These are phyloP conservation scores for Salisapilia sapeloensis DNA, from an alignment of 352 stramenopile species.

Conservation along the genomic window DNA sequence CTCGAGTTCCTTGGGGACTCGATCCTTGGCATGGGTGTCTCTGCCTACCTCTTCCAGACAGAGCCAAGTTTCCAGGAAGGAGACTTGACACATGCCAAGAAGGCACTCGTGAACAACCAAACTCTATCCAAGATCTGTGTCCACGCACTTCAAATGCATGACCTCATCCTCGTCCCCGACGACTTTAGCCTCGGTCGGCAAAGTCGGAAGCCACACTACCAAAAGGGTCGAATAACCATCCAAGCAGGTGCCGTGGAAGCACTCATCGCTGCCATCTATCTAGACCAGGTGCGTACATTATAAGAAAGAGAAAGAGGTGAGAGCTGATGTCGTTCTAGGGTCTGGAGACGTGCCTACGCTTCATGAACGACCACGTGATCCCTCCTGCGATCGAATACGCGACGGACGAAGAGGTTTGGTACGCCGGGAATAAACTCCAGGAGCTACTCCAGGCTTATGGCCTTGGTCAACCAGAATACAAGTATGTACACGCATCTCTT, in stretches of 20 bases:
- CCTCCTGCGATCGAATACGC: constrained; percentile 32
- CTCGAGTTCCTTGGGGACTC: constrained; percentile 74
- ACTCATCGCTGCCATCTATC: constrained; percentile 61
- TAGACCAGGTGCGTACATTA: constrained; percentile 70
- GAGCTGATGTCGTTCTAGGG: too few species aligned
- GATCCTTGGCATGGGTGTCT: constrained; percentile 36
- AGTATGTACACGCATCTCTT: constrained; percentile 11
- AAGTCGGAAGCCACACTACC: constrained; percentile 8
- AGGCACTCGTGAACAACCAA: constrained; percentile 58
- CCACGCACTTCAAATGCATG: constrained; percentile 30
- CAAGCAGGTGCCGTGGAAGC: constrained; percentile 54
- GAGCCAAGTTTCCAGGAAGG: constrained; percentile 53
- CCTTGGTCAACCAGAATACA: constrained; percentile 45
- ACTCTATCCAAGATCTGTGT: constrained; percentile 45
- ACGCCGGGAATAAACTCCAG: constrained; percentile 48
- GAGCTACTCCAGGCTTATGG: constrained; percentile 45
- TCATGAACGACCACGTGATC: constrained; percentile 44
- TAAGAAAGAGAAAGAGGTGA: too few species aligned
- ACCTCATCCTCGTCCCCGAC: constrained; percentile 37
- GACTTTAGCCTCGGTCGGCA: constrained; percentile 15
- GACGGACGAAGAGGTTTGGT: constrained; percentile 27
- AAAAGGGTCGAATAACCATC: constrained; percentile 51
- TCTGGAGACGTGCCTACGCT: constrained; percentile 38
- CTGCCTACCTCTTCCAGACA: constrained; percentile 57
- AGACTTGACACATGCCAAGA: constrained; percentile 51